Percentiles rank a stretch among this genome's conserved stretches.
These are phyloP conservation scores for Cutaneotrichosporon cutaneum DNA, from an alignment of 1,284 basidiomycete species.

Conservation along the genomic window DNA sequence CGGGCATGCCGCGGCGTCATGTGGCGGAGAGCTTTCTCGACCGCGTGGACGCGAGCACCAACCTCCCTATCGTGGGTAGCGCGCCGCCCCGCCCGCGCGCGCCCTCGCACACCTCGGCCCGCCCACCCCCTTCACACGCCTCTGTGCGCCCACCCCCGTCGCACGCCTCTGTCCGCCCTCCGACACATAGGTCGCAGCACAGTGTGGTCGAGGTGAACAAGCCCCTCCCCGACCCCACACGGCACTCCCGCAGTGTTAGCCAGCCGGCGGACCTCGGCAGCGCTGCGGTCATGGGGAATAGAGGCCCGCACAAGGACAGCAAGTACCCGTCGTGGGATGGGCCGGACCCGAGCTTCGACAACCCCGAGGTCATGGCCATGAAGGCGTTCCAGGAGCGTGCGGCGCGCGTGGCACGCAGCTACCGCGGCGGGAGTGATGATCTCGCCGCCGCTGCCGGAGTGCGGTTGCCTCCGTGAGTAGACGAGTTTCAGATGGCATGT, in stretches of 20 bases:
- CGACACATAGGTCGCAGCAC: slow-evolving; percentile 7
- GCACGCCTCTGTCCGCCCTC: neutral
- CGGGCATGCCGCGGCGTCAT: neutral
- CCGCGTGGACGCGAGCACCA: neutral
- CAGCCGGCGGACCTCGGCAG: neutral
- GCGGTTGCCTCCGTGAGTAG: neutral
- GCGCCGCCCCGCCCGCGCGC: neutral
- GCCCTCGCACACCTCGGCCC: neutral
- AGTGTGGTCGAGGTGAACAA: slow-evolving; percentile 23
- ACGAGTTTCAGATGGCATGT: neutral
- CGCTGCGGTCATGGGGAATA: neutral
- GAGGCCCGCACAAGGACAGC: slow-evolving; percentile 23
- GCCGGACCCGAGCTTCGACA: neutral
- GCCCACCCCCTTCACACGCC: neutral
- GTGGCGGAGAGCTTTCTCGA: neutral
- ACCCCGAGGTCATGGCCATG: neutral
- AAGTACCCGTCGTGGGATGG: slow-evolving; percentile 34
- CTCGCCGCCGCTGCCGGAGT: neutral
- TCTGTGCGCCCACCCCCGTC: neutral
- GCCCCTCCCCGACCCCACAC: slow-evolving; percentile 29
- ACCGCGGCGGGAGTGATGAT: neutral
- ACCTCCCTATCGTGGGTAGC: neutral
- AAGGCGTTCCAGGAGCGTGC: neutral
- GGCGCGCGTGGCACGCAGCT: neutral
- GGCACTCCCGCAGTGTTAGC: neutral